Percentiles rank a stretch among this genome's conserved stretches.
Conservation (phyloP, 1,284 basidiomycete genomes). For the Vanrija humicola region DNA sequence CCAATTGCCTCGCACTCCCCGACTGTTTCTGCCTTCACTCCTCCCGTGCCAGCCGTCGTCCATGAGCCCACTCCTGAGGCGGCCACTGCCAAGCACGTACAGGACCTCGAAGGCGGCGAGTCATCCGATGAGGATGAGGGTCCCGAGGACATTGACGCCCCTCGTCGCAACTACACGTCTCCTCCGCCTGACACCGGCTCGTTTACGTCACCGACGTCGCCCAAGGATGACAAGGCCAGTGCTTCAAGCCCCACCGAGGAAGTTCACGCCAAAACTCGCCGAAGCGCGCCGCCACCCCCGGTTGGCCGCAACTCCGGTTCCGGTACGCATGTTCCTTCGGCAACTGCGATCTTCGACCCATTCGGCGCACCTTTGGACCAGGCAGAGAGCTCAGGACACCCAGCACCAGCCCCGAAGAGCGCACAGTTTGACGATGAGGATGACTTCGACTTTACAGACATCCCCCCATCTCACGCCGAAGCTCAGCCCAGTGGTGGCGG, state of each 20-base stretch:
- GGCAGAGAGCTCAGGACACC: background rate
- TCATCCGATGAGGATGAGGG: conserved; percentile 44
- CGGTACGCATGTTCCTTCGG: background rate
- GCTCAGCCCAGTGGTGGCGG: background rate
- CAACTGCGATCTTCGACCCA: background rate
- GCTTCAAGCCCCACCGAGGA: conserved; percentile 39
- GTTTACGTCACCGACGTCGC: background rate
- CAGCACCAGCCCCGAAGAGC: conserved; percentile 3
- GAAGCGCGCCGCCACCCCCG: conserved; percentile 44
- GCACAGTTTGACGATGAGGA: conserved; percentile 74
- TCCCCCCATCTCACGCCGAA: conserved; percentile 45
- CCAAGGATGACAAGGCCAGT: conserved; percentile 4
- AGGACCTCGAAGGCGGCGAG: background rate
- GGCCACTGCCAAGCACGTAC: too few relatives aligned
- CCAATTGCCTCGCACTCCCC: too few relatives aligned
- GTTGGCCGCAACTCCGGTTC: background rate
- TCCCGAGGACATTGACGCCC: conserved; percentile 48
- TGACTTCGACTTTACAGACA: conserved; percentile 72
- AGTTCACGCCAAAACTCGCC: conserved; percentile 24
- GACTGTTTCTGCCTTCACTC: too few relatives aligned
- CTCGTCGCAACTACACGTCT: conserved; percentile 31
- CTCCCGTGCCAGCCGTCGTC: background rate
- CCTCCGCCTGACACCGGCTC: conserved; percentile 1
- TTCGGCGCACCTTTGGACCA: conserved; percentile 3
- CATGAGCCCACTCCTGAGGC: background rate